A percentile compares a stretch with the other conserved stretches of the same genome.
phyloP scores from a whole-genome alignment of 768 basidiomycete species.

The Boletus tylopilopsis region DNA sequence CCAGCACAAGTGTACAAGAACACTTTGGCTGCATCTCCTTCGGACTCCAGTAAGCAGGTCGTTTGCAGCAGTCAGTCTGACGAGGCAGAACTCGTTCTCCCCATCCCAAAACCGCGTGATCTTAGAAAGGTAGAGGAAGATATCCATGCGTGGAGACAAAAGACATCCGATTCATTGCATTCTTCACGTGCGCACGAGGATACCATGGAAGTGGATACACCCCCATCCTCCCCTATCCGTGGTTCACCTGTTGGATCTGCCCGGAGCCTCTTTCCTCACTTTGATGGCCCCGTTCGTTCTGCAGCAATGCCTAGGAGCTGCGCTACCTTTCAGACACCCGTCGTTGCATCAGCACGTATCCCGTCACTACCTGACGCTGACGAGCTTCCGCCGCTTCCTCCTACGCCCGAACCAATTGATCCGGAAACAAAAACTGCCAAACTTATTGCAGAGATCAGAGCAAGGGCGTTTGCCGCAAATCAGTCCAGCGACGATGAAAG shows the following conservation, averaged over 20 bases:
- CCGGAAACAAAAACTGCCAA: slow-evolving; percentile 45
- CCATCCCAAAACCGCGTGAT: slow-evolving; percentile 24
- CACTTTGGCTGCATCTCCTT: slow-evolving; percentile 14
- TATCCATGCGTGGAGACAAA: slow-evolving; percentile 43
- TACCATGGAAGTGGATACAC: slow-evolving; percentile 16
- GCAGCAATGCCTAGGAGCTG: slow-evolving; percentile 1
- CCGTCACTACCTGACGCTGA: slow-evolving; percentile 25
- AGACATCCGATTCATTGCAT: slow-evolving; percentile 20
- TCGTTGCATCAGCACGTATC: slow-evolving; percentile 9
- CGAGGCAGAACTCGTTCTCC: slow-evolving; percentile 50
- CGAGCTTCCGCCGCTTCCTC: slow-evolving; percentile 21
- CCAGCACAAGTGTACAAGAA: slow-evolving; percentile 1
- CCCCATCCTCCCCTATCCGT: slow-evolving; percentile 9
- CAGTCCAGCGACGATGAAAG: slow-evolving; percentile 43
- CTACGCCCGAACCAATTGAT: slow-evolving; percentile 32
- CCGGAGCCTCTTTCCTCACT: background rate
- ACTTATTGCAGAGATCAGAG: slow-evolving; percentile 64
- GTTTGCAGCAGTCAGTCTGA: slow-evolving; percentile 68
- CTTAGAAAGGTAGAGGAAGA: slow-evolving; percentile 32
- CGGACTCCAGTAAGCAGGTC: slow-evolving; percentile 29
- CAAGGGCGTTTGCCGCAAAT: slow-evolving; percentile 48
- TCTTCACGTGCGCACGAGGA: slow-evolving; percentile 2
- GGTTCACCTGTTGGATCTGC: slow-evolving; percentile 7
- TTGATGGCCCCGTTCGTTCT: slow-evolving; percentile 7
- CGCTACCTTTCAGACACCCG: slow-evolving; percentile 11